A percentile compares a stretch with the other conserved stretches of the same genome.
Conservation (phyloP, 352 stramenopile genomes). For the Globisporangium viniferum region DNA sequence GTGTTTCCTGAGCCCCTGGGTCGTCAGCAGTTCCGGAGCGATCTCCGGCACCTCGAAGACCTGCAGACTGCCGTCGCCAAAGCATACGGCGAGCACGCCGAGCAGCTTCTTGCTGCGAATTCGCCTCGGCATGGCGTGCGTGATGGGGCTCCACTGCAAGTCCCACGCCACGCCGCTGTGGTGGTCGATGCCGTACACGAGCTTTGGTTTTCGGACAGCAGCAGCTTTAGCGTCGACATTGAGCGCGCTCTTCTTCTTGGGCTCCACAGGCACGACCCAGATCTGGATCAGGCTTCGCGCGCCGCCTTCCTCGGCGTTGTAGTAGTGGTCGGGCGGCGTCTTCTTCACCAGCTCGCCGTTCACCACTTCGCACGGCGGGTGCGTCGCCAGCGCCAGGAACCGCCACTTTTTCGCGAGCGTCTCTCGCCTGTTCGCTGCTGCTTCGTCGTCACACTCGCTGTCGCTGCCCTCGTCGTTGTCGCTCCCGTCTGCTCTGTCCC, state of each 20-base stretch:
- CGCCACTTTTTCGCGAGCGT: slow-evolving; percentile 35
- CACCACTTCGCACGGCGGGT: slow-evolving; percentile 63
- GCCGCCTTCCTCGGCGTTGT: slow-evolving; percentile 35
- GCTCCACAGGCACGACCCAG: slow-evolving; percentile 60
- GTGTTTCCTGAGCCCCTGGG: slow-evolving; percentile 5
- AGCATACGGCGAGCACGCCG: slow-evolving; percentile 64
- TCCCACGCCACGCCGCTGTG: slow-evolving; percentile 75
- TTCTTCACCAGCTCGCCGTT: slow-evolving; percentile 58
- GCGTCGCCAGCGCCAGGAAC: slow-evolving; percentile 58
- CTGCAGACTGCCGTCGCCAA: slow-evolving; percentile 71
- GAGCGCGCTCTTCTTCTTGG: not conserved
- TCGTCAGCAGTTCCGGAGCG: slow-evolving; percentile 30
- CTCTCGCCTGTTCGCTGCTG: slow-evolving; percentile 9
- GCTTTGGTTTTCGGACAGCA: slow-evolving; percentile 27
- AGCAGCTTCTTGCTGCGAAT: slow-evolving; percentile 28
- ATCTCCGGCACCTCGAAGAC: slow-evolving; percentile 65
- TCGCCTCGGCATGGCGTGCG: slow-evolving; percentile 33
- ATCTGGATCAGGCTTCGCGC: slow-evolving; percentile 69
- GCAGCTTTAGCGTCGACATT: not conserved
- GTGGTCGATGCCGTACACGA: slow-evolving; percentile 80
- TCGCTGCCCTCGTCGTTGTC: slow-evolving; percentile 9
- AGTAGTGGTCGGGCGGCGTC: slow-evolving; percentile 77
- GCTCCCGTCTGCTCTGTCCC: not conserved
- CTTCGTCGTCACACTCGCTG: not conserved
- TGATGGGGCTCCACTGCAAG: slow-evolving; percentile 70